Base-by-base conservation (phyloP, 352 stramenopile genomes). In the Elongisporangium senticosum region DNA sequence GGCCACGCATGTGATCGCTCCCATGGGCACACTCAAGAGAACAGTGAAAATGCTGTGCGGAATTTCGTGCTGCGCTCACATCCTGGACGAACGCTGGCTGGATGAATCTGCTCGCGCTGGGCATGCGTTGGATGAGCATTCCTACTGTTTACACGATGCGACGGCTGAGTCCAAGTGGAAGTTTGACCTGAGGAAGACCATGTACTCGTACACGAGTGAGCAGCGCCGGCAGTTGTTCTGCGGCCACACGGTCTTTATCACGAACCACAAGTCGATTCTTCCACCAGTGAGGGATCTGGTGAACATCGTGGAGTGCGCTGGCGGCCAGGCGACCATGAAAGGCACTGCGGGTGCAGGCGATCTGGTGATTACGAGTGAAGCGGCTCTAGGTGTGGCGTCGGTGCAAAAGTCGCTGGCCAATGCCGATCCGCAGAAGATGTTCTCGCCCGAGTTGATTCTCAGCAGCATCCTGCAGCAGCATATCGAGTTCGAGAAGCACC, bases 31-130 rank as follows among this genome's bases (percentile, higher is more conserved):
- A 52, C 65, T 87, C 39, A 87, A 87, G 54, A 69, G 77, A 8
- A 87, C 77, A 6, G 77, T 87, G 21, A 87, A 87, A 53, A 47
- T 86, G 20, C 60, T 86, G 1, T 83, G 73, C 50, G 76, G 76
- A n/a, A 82, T 86, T 48, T 79, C 73, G 11, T 66, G 63, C 53
- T 86, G 76, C 47, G 64, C 69, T n/a, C 71, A 85, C 23, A 77
- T 86, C 23, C 21, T 83, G 14, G 73, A 77, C 37, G 69, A 78
- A 43, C 62, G 64, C 15, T 86, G 75, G 75, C 68, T 86, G 15
- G 61, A 74, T 21, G 71, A 79, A 24, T 79, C 71, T 19, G 71
- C 71, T 15, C 61, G 65, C 10, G 61, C 55, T 20, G 71, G 68
- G 43, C 15, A 57, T 0, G 24, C 64, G 19, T 51, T 65, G 0